Percentiles rank a stretch among this genome's conserved stretches.
These are phyloP conservation scores for Lumnitzera littorea DNA, from an alignment of 345 rosid species.

Conservation along the genomic window DNA sequence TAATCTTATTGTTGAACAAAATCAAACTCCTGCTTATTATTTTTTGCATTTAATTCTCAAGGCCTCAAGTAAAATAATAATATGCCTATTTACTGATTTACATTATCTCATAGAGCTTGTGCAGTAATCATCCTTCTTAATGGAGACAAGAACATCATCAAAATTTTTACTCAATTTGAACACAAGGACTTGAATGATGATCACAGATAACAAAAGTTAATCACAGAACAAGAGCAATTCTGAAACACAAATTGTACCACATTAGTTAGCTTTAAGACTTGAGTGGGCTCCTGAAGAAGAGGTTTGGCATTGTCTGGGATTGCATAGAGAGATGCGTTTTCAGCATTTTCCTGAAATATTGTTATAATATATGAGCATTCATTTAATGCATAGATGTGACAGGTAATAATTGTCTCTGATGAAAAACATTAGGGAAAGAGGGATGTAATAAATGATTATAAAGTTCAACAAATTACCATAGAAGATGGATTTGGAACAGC, in stretches of 20 bases:
- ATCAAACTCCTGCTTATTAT: too few species aligned
- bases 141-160: too few species aligned
- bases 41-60: too few species aligned
- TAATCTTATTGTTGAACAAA: too few species aligned
- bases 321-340: slow-evolving; percentile 35
- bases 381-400: slow-evolving; percentile 2
- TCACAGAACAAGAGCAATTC: slow-evolving; percentile 1
- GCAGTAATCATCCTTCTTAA: too few species aligned
- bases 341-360: slow-evolving; percentile 36
- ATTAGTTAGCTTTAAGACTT: slow-evolving; percentile 71
- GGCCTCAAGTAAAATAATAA: too few species aligned
- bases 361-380: slow-evolving; percentile 20
- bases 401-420: not conserved
- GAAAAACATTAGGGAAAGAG: slow-evolving; percentile 9
- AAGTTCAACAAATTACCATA: slow-evolving; percentile 31
- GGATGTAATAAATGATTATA: not conserved
- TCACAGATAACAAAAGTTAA: not conserved
- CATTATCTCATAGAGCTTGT: too few species aligned
- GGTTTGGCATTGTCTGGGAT: slow-evolving; percentile 73
- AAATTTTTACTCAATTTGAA: not conserved
- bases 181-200: not conserved
- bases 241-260: slow-evolving; percentile 49
- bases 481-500: slow-evolving; percentile 37
- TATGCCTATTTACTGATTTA: too few species aligned
- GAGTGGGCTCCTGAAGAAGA: slow-evolving; percentile 70